These are phyloP conservation scores for Amanita fuliginea DNA, from an alignment of 768 basidiomycete species.

Conservation along the genomic window DNA sequence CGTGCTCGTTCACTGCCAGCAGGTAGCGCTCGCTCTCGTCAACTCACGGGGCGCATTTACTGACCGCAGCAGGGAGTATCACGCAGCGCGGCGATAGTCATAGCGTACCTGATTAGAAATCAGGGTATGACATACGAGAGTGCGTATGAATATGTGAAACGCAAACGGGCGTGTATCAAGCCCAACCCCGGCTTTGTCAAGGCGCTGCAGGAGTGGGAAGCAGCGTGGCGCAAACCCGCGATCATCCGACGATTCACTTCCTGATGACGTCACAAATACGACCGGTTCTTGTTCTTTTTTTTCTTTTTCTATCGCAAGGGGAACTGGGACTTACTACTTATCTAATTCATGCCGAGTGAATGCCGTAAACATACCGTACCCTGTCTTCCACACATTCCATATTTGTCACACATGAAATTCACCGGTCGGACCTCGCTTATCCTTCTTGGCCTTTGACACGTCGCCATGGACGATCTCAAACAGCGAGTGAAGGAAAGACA, in stretches of 20 bases:
- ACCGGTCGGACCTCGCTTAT: too few species aligned
- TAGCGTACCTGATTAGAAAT: conserved; percentile 72
- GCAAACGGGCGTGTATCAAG: conserved; percentile 61
- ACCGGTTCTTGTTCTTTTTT: too few species aligned
- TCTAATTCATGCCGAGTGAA: not conserved
- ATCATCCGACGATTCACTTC: not conserved
- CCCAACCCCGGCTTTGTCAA: conserved; percentile 70
- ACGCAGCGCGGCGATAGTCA: conserved; percentile 65
- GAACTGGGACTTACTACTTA: not conserved
- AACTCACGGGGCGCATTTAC: too few species aligned
- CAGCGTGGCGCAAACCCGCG: not conserved
- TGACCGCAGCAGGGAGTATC: conserved; percentile 76
- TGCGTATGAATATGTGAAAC: conserved; percentile 48
- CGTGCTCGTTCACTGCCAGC: conserved; percentile 74
- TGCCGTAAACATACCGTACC: not conserved
- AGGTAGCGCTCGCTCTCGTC: too few species aligned
- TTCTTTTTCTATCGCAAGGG: too few species aligned
- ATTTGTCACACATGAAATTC: too few species aligned
- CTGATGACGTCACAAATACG: not conserved
- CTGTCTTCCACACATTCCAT: too few species aligned
- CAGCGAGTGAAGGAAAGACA: not conserved
- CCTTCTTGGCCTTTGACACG: not conserved
- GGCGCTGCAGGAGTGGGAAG: conserved; percentile 50
- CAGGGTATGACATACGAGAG: conserved; percentile 64
- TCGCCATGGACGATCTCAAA: not conserved